Evolutionary conservation across 2,329 filamentous ascomycete species (phyloP), one percentile per base, ranked within the genome.

Genomic region (Trichoderma simmonsii): DNA sequence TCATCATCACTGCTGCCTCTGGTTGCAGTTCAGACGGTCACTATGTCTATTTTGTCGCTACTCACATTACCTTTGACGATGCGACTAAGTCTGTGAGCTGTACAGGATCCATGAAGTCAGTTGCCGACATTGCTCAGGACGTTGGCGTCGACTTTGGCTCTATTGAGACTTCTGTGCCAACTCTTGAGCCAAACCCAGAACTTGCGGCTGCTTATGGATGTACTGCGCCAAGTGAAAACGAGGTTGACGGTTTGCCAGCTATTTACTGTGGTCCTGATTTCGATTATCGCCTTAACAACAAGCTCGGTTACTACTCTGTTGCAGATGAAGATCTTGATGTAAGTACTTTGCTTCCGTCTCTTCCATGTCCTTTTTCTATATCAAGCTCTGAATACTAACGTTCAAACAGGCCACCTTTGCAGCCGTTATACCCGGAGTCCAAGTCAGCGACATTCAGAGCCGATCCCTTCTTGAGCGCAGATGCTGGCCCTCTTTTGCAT

Each of bases 261-360:
- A 59, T 67, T 21, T 67, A 67, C 32, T 67, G 64, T 9, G 64
- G 64, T 3, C 64, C 64, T 2, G 64, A 67, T 30, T 67, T 67
- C 4, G 51, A 67, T 30, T 7, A 30, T 6, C 51, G 64, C 2
- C 54, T 67, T 21, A 56, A 67, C 24, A 48, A 59, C 3, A 26
- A 67, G 15, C 32, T 67, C 4, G 64, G 64, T 9, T 67, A 67
- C 18, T 67, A 59, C 26, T 67, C 64, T 6, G 32, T 32, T 4
- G 48, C 51, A 3, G 64, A 67, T 6, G 64, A 57, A 8, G 64
- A 67, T 21, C 26, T 67, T 26, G 34, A 67, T 18, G 64, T 67
- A 59, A 28, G 64, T 21, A 7, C 1, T 2, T n/a, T 7, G n/a
- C 4, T 56, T 3, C 8, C 15, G 6, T 18, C 1, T 12, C 30